Evolutionary conservation across 371 early-diverging fungal species (phyloP).

Genomic region (Fennellomyces sp.): DNA sequence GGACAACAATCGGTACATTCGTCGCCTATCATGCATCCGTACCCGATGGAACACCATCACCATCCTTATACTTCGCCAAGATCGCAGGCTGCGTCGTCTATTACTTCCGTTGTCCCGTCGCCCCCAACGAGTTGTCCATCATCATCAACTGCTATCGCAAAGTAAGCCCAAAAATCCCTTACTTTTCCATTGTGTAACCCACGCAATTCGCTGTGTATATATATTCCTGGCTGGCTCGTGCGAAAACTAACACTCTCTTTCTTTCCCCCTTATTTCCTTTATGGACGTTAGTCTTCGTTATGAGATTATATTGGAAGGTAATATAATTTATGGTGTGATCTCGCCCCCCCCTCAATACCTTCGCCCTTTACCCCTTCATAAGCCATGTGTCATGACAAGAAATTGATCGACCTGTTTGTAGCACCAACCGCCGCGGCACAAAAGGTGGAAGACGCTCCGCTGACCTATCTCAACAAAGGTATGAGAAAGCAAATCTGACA

Average conservation of each 20-base stretch:
- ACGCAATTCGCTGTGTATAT: not conserved
- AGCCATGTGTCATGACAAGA: not conserved
- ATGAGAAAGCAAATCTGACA: not conserved
- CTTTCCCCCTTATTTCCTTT: not conserved
- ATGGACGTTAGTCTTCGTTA: slow-evolving; percentile 18
- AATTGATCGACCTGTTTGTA: slow-evolving; percentile 7
- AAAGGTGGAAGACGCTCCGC: slow-evolving; percentile 51
- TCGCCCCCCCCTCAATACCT: not conserved
- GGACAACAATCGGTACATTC: slow-evolving; percentile 2
- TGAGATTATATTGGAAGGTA: slow-evolving; percentile 31
- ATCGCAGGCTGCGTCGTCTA: slow-evolving; percentile 7
- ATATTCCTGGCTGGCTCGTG: not conserved
- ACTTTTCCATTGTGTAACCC: slow-evolving; percentile 1
- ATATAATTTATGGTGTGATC: not conserved
- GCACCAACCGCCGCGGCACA: slow-evolving; percentile 60
- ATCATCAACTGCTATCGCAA: slow-evolving; percentile 11
- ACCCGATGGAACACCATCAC: not conserved
- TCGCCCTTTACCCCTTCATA: not conserved
- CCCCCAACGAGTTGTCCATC: slow-evolving; percentile 16
- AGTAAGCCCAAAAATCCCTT: not conserved
- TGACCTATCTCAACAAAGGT: slow-evolving; percentile 68
- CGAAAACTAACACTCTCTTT: not conserved
- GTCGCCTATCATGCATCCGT: slow-evolving; percentile 1
- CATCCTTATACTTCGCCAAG: slow-evolving; percentile 6
- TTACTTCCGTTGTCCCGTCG: slow-evolving; percentile 8